Conservation (phyloP, 1,284 basidiomycete species). For the Amylostereum areolatum region DNA sequence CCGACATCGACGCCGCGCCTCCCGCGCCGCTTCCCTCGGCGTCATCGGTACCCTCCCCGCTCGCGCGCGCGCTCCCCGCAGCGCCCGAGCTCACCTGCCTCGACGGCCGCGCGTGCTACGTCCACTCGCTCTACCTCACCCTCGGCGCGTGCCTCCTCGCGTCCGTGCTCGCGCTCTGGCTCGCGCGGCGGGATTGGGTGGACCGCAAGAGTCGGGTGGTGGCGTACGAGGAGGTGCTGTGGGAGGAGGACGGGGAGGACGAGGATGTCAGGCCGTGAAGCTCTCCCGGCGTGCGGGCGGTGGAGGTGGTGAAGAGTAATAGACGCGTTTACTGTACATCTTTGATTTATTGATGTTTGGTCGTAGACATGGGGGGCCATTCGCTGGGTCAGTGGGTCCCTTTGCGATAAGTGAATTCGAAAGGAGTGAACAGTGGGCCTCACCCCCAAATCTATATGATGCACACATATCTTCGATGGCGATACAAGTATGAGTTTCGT, state of each 20-base stretch:
- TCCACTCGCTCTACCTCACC: conserved; percentile 45
- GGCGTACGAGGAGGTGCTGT: conserved; percentile 16
- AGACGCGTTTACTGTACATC: too few species aligned
- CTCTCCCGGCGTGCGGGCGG: too few species aligned
- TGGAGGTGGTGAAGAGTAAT: too few species aligned
- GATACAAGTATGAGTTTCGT: too few species aligned
- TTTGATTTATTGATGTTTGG: too few species aligned
- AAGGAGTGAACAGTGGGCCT: too few species aligned
- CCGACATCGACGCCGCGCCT: conserved; percentile 7
- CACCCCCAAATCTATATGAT: too few species aligned
- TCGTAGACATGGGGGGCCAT: too few species aligned
- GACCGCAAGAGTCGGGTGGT: conserved; percentile 16
- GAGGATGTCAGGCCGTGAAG: not conserved
- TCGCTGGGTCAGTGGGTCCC: too few species aligned
- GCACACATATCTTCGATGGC: too few species aligned
- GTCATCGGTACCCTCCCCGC: not conserved
- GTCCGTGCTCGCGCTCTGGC: conserved; percentile 42
- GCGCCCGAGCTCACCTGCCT: conserved; percentile 34
- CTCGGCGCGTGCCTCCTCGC: conserved; percentile 38
- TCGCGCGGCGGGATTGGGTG: conserved; percentile 39
- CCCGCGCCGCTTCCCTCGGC: conserved; percentile 5
- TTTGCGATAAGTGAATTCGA: too few species aligned
- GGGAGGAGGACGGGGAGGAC: conserved; percentile 21
- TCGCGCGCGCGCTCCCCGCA: not conserved
- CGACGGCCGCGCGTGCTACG: conserved; percentile 46